Base-by-base conservation (phyloP, 208 protist genomes). In the Wallacemonas rigidus region DNA sequence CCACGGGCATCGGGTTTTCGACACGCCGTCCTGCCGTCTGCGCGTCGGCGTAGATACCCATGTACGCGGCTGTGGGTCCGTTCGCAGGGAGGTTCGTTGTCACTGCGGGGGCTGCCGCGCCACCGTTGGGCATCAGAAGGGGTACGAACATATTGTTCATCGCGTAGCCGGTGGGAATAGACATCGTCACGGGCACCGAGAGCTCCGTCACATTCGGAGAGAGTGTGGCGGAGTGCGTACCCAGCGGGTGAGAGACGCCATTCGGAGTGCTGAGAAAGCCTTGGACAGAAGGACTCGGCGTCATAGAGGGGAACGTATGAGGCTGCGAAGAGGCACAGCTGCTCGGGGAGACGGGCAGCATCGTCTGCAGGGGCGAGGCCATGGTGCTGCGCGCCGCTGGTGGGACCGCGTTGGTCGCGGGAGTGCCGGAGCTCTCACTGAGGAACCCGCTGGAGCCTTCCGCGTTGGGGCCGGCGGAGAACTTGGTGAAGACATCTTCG, bases 101-200 rank as follows among this genome's bases (percentile, higher is more conserved):
- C 60, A 7, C 55, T 3, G 51, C 43, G 7, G 63, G 7, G 41
- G 64, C 54, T 6, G 63, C 39, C 43, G 40, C 36, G 3, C 26
- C 55, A 3, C 26, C 15, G 67, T 40, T 38, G 50, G 51, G 51
- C 50, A 60, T 60, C 36, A 43, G 15, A 5, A 62, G 56, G 7
- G 60, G 60, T 41, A 65, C 60, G 26, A 65, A 65, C 43, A 65
- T 53, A n/a, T 65, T 45, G n/a, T 50, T 17, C 60, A 65, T 65
- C 41, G 40, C 17, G 60, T 65, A 50, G 43, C 60, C 41, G 12
- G n/a, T 11, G n/a, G 12, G 7, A 4, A 65, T n/a, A 11, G 60
- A 41, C 60, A 12, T 50, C 45, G 45, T 6, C 45, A 50, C 45
- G 45, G 26, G 26, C 26, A 26, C 26, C 26, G 45, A 6, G 45